Base-by-base conservation (phyloP, 2,329 filamentous ascomycete genomes). In the Ophidiomyces ophidiicola region DNA sequence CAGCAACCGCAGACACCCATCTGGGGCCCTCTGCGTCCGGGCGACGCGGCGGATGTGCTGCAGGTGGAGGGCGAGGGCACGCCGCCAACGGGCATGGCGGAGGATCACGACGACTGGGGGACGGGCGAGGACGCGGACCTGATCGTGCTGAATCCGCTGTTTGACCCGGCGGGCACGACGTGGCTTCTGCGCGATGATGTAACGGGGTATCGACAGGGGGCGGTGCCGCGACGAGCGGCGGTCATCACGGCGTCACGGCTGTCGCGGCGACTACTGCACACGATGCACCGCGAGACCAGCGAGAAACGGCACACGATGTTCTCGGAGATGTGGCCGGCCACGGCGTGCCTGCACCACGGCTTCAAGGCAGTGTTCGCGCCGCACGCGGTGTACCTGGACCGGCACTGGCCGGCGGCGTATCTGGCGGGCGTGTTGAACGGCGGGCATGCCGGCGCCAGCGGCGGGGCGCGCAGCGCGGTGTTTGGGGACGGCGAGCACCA, bases 321-420 rank as follows among this genome's bases (percentile, higher is more conserved):
- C 57, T 83, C 86, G 0, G 88, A 96, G 61, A 94, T 94, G 87
- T 94, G 85, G 85, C 84, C 87, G 0, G 80, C 80, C 1, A 90
- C 82, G 0, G 78, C 83, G 1, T 83, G 87, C 1, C 70, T 96
- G 6, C 87, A 94, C 44, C 87, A 94, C 57, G 88, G 88, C 7
- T 78, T 83, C 63, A 96, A 94, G 65, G 86, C 84, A 25, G 86
- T 94, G 10, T 93, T 81, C 48, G 85, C 79, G 2, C 88, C 88
- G 1, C 88, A 96, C 53, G 84, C 87, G 1, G 72, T 93, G 40
- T 96, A 81, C 56, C 75, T 88, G 11, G 87, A 94, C 60, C 78
- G 87, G 41, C 72, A 76, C 51, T 96, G 88, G 88, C 86, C 86
- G 0, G 71, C 74, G 2, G 72, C 76, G 37, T 86, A 86, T 54